These are phyloP conservation scores for Pythium phragmiticola DNA, from an alignment of 352 stramenopile genomes.

Conservation along the genomic window DNA sequence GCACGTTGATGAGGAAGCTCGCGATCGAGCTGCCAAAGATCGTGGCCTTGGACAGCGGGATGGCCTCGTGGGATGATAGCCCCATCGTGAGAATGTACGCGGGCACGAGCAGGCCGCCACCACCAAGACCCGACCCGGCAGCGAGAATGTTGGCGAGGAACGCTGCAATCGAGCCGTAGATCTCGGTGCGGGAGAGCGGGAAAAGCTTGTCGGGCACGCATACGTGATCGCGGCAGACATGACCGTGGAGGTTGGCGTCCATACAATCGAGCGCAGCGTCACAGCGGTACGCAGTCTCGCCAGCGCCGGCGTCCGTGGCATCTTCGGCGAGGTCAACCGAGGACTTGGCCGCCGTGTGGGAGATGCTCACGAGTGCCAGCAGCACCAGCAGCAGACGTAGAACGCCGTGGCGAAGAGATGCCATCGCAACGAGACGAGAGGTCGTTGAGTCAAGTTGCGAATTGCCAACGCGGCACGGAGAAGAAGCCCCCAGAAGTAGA, in stretches of 20 bases:
- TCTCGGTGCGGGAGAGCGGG: conserved; percentile 50
- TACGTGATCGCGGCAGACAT: conserved; percentile 45
- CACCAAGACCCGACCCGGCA: conserved; percentile 61
- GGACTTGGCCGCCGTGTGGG: background rate
- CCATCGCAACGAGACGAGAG: background rate
- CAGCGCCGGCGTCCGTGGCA: background rate
- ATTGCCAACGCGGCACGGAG: background rate
- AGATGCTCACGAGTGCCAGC: conserved; percentile 1
- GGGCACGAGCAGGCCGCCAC: conserved; percentile 74
- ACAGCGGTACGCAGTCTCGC: conserved; percentile 23
- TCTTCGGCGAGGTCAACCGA: conserved; percentile 7
- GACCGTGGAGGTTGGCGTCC: conserved; percentile 34
- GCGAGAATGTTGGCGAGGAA: conserved; percentile 67
- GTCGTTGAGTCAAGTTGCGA: background rate
- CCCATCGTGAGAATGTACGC: conserved; percentile 78
- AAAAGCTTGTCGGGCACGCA: conserved; percentile 62
- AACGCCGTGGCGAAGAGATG: background rate
- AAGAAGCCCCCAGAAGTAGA: background rate
- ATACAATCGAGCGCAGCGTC: conserved; percentile 52
- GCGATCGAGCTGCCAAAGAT: conserved; percentile 83
- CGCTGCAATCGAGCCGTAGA: conserved; percentile 60
- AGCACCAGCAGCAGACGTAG: background rate
- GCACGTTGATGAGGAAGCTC: conserved; percentile 68
- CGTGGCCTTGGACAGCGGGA: conserved; percentile 79
- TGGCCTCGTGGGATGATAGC: conserved; percentile 74